Evolutionary conservation across 2,329 filamentous ascomycete species (phyloP), one percentile per base, ranked within the genome.

Genomic region (Sporothrix globosa): DNA sequence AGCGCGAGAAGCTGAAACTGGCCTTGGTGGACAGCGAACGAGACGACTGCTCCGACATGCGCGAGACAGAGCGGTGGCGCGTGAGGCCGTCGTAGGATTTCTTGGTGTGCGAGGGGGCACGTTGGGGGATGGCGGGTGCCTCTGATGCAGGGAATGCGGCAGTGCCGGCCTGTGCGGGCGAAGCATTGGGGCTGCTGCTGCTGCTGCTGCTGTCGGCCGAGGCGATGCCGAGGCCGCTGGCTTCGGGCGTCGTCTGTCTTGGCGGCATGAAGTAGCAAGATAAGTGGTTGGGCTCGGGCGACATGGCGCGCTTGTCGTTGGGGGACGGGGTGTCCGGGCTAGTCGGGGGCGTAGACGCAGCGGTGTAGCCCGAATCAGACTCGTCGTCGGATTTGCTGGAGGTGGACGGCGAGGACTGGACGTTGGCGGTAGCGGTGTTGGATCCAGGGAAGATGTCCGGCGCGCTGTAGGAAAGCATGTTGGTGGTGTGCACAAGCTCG

Each of bases 381-480:
- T 95, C 92, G 71, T 91, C 89, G 54, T 88, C 88, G 3, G 90
- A 91, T 74, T 86, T 85, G 71, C 81, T 82, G 75, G 53, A 44
- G 9, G 60, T 56, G 1, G 83, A 83, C 77, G 83, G 83, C 52
- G 86, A 87, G 13, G 83, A 82, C n/a, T 14, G 30, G 41, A 39
- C 19, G 54, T 48, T n/a, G 41, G 24, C 41, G 14, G 48, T n/a
- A 30, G 34, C 41, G 14, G 48, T 63, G n/a, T 84, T 81, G 2
- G 86, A 83, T 39, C 77, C 76, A 74, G 79, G 77, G 77, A 85
- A 82, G 73, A 97, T 89, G 78, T 97, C 91, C 67, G 95, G 95
- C 11, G 96, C 94, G 78, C 95, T 95, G 85, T 97, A 97, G 9
- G 93, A 93, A 69, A 97, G 90, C 87, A 96, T 93, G 81, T 98